Evolutionary conservation across 768 basidiomycete genomes (phyloP), one percentile per base, ranked within the genome.

Genomic region (Tylopilus intermedius): DNA sequence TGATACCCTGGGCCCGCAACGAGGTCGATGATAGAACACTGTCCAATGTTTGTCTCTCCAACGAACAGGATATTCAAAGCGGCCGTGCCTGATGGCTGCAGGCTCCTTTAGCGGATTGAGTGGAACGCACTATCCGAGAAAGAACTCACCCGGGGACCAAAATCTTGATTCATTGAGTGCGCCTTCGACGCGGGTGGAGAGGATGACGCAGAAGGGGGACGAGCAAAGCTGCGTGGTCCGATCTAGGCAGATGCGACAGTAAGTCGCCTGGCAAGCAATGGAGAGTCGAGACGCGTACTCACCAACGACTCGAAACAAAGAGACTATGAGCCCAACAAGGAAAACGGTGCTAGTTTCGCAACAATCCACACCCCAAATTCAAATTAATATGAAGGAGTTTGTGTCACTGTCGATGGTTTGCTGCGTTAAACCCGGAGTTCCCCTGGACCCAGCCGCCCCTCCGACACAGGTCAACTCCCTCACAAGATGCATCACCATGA

Each of bases 11-110:
- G 15, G n/a, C 50, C 49, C 37, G 51, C 53, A 39, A 57, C 22
- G 46, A 65, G 50, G 30, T 66, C 49, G 53, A 61, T 24, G 18
- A 65, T 54, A 50, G 59, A 66, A 48, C 18, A 15, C 15, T 58
- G 50, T 30, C 55, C 59, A 2, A 57, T 48, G 39, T 38, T 38
- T n/a, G 55, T 66, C 49, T 64, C 64, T 29, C 62, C 64, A 2
- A 65, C 30, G 45, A 65, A 55, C 5, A 65, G 18, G 29, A 65
- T 40, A 45, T 65, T 59, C 18, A 55, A 51, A 42, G 48, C 21
- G 2, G 40, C n/a, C 30, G 50, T 47, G 21, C 30, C 42, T 32
- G 30, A 40, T 40, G 42, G 32, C 65, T 65, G 37, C 30, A 30
- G 22, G 42, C 6, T 33, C 26, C 14, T 39, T 65, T 18, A 65